Evolutionary conservation across 1,139 yeast genomes (phyloP).

Genomic region (Sugiyamaella sp.): DNA sequence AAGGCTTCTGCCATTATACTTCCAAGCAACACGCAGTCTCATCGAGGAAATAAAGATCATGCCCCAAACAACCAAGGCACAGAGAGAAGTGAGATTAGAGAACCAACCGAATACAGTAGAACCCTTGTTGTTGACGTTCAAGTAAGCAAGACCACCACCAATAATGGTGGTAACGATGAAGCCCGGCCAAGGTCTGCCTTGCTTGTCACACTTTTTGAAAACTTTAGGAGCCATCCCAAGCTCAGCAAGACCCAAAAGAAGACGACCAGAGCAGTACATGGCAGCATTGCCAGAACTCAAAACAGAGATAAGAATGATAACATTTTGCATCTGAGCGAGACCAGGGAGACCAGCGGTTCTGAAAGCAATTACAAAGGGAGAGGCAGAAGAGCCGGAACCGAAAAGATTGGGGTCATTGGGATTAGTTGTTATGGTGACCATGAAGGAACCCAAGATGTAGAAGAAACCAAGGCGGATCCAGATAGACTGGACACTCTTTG

Average conservation of each 20-base stretch:
- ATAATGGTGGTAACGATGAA: slow-evolving; percentile 48
- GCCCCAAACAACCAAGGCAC: slow-evolving; percentile 71
- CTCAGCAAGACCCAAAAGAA: slow-evolving; percentile 60
- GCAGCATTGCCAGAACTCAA: slow-evolving; percentile 77
- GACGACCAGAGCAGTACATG: slow-evolving; percentile 61
- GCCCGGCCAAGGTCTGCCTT: slow-evolving; percentile 62
- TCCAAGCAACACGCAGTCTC: slow-evolving; percentile 63
- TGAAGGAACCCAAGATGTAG: slow-evolving; percentile 65
- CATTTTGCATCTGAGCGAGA: slow-evolving; percentile 65
- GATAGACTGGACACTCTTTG: slow-evolving; percentile 74
- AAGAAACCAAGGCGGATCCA: slow-evolving; percentile 76
- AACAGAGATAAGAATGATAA: slow-evolving; percentile 59
- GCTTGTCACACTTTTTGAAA: slow-evolving; percentile 49
- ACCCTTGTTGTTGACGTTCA: slow-evolving; percentile 62
- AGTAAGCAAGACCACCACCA: slow-evolving; percentile 53
- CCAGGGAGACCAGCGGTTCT: slow-evolving; percentile 68
- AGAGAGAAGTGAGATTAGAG: slow-evolving; percentile 73
- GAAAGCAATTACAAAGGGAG: slow-evolving; percentile 71
- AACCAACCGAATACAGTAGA: slow-evolving; percentile 74
- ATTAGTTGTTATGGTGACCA: slow-evolving; percentile 76
- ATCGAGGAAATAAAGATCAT: slow-evolving; percentile 63
- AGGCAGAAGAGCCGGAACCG: slow-evolving; percentile 60
- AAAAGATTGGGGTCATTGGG: slow-evolving; percentile 61
- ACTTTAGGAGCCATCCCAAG: slow-evolving; percentile 54
- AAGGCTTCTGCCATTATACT: slow-evolving; percentile 58